Evolutionary conservation across 2,329 filamentous ascomycete species (phyloP).

Genomic region (Claviceps sp.): DNA sequence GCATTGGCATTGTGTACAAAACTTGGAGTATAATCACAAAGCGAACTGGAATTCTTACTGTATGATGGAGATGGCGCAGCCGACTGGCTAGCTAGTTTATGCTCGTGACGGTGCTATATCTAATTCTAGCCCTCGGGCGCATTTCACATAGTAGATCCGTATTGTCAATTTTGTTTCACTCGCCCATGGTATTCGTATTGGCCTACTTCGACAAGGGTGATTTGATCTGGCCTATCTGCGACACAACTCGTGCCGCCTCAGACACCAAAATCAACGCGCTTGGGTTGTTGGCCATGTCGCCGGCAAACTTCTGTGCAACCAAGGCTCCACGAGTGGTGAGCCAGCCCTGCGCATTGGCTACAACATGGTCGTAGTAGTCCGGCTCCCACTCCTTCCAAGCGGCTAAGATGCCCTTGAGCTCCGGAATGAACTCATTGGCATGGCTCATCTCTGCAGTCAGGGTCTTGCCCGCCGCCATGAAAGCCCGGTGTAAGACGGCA

Average conservation of each 20-base stretch:
- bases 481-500: background rate
- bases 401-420: background rate
- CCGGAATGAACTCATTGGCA: background rate
- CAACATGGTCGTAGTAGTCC: background rate
- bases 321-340: background rate
- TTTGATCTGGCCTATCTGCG: background rate
- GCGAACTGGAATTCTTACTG: no score
- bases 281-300: background rate
- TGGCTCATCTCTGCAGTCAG: background rate
- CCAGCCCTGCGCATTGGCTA: background rate
- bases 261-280: background rate
- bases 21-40: no score
- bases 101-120: no score
- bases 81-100: no score
- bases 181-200: background rate
- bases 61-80: no score
- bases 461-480: background rate
- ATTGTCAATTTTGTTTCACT: background rate
- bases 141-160: no score
- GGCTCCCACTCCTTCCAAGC: background rate
- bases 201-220: no score
- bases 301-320: background rate
- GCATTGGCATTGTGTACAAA: no score
- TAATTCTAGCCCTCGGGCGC: no score
- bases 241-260: background rate